These are phyloP conservation scores for Moricandia moricandioides DNA, from an alignment of 345 rosid species.

Conservation along the genomic window DNA sequence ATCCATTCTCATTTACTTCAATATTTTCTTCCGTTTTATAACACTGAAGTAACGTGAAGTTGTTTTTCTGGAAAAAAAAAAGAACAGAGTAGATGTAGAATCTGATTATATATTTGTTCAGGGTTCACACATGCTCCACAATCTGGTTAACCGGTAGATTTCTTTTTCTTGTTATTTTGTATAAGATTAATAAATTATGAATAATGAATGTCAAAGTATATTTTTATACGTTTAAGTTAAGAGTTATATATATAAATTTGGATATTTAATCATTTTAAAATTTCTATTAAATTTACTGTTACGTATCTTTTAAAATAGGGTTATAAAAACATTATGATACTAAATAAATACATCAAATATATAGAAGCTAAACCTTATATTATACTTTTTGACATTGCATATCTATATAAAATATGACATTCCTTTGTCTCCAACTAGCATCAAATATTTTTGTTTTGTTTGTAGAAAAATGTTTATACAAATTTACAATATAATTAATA, in stretches of 20 bases:
- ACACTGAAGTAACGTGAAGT: neutral
- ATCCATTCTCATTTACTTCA: slow-evolving; percentile 21
- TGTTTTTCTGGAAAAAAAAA: too few species aligned
- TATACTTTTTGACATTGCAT: neutral
- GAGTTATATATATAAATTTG: neutral
- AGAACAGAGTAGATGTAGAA: neutral
- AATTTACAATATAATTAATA: neutral
- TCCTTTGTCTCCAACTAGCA: neutral
- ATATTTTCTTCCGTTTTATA: neutral
- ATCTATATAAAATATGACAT: neutral
- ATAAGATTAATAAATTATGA: neutral
- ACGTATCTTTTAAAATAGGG: neutral
- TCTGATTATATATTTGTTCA: neutral
- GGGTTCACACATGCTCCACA: neutral
- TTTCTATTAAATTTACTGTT: neutral
- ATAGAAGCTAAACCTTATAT: neutral
- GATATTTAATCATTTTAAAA: neutral
- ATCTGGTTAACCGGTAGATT: neutral
- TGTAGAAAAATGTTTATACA: neutral
- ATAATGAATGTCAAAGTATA: neutral
- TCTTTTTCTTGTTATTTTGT: neutral
- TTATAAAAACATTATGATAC: neutral
- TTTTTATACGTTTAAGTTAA: neutral
- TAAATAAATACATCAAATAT: neutral
- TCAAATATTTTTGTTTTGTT: neutral